Conservation (phyloP, 495 filamentous ascomycete genomes). For the Hyphodiscus hymeniophilus region DNA sequence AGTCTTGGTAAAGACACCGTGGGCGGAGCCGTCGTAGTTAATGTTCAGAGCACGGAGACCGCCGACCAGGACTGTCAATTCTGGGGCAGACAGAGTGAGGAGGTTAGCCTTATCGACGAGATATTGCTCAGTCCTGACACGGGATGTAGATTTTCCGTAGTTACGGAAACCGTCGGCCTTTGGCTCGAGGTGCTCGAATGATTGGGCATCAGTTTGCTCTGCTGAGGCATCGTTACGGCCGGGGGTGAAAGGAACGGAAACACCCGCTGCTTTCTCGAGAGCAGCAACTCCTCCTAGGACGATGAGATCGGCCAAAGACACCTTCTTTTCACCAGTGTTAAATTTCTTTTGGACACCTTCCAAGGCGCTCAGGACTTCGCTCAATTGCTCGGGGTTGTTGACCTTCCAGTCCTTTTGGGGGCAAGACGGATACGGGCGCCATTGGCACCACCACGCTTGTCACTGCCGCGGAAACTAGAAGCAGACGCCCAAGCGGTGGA, state of each 20-base stretch:
- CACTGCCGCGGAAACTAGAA: constrained; percentile 62
- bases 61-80: constrained; percentile 58
- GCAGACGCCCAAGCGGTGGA: constrained; percentile 60
- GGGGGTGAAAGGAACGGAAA: constrained; percentile 36
- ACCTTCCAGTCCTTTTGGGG: constrained; percentile 61
- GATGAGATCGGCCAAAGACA: constrained; percentile 65
- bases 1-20: constrained; percentile 54
- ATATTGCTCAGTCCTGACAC: constrained; percentile 54
- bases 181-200: constrained; percentile 54
- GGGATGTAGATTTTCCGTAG: constrained; percentile 51
- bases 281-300: constrained; percentile 60
- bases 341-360: constrained; percentile 55
- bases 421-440: constrained; percentile 65
- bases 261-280: constrained; percentile 57
- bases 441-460: constrained; percentile 72
- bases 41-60: constrained; percentile 56
- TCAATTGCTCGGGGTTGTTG: constrained; percentile 55
- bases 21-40: constrained; percentile 56
- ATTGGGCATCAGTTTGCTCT: constrained; percentile 56
- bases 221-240: constrained; percentile 44
- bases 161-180: constrained; percentile 64
- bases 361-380: constrained; percentile 46
- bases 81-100: constrained; percentile 57
- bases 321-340: constrained; percentile 54
- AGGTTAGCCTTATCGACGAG: constrained; percentile 61